phyloP scores from a whole-genome alignment of 257 asterid genomes.

The Craterostigma plantagineum region DNA sequence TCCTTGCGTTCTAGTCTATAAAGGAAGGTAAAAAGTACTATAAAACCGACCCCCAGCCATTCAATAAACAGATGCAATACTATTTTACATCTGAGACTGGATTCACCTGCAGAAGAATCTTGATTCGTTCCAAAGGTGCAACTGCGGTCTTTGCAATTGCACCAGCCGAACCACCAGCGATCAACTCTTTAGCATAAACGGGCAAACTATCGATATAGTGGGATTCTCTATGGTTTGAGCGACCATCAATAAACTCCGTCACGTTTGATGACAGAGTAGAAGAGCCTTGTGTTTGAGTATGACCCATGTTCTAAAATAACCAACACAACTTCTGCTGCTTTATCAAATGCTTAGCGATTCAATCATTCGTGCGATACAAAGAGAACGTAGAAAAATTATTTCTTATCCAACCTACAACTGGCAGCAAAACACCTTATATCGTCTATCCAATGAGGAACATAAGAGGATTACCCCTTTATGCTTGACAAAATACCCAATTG shows the following conservation, averaged over 20 bases:
- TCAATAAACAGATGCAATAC: not conserved
- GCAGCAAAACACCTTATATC: conserved; percentile 70
- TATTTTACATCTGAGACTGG: not conserved
- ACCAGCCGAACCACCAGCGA: conserved; percentile 98
- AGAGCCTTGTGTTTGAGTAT: conserved; percentile 34
- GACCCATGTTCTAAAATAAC: no score
- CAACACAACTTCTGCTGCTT: no score
- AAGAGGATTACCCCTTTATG: conserved; percentile 27
- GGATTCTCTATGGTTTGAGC: conserved; percentile 28
- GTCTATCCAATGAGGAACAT: conserved; percentile 46
- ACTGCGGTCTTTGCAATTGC: conserved; percentile 82
- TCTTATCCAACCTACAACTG: conserved; percentile 58
- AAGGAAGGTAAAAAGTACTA: not conserved
- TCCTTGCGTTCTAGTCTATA: conserved; percentile 81
- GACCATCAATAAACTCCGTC: conserved; percentile 42
- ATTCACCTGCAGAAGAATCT: conserved; percentile 86
- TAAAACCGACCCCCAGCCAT: not conserved
- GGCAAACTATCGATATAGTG: conserved; percentile 53
- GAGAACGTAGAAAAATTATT: not conserved
- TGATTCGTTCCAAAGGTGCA: conserved; percentile 85
- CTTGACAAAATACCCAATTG: conserved; percentile 36
- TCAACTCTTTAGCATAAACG: conserved; percentile 73
- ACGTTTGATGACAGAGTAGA: conserved; percentile 42
- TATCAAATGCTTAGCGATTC: conserved; percentile 30
- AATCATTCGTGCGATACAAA: not conserved